Percentiles rank a stretch among this genome's conserved stretches.
Evolutionary conservation across 768 basidiomycete genomes (phyloP).

Genomic region (Tulasnella sp.): DNA sequence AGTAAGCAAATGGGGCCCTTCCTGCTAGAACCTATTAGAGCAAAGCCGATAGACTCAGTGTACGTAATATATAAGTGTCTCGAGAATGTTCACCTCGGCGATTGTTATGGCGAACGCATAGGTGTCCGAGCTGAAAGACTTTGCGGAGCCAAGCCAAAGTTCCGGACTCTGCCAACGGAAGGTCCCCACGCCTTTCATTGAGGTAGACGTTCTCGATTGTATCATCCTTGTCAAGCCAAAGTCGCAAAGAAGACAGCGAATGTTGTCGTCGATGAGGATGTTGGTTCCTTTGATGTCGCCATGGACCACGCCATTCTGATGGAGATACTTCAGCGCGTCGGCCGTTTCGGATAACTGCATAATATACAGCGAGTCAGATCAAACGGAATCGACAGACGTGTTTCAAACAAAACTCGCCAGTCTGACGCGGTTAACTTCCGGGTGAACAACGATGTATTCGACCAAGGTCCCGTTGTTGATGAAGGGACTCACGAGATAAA

Average conservation of each 20-base stretch:
- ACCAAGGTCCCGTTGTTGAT: neutral
- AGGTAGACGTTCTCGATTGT: neutral
- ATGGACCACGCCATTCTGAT: slow-evolving; percentile 1
- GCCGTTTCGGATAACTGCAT: neutral
- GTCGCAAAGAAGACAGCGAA: neutral
- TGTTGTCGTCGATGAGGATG: neutral
- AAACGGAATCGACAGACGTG: neutral
- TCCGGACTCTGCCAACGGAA: neutral
- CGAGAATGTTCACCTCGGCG: neutral
- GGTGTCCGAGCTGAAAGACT: neutral
- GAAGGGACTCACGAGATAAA: neutral
- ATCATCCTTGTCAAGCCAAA: slow-evolving; percentile 10
- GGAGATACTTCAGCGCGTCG: neutral
- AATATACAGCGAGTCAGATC: neutral
- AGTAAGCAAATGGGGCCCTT: neutral
- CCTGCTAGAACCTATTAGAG: neutral
- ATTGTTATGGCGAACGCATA: neutral
- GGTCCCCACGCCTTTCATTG: neutral
- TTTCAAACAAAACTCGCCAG: neutral
- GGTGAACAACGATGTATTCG: neutral
- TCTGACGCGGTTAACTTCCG: neutral
- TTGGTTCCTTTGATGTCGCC: slow-evolving; percentile 18
- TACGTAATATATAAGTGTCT: neutral
- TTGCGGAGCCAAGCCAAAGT: neutral
- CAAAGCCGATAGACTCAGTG: neutral